These are phyloP conservation scores for Phytophthora nicotianae DNA, from an alignment of 352 stramenopile genomes.

Conservation along the genomic window DNA sequence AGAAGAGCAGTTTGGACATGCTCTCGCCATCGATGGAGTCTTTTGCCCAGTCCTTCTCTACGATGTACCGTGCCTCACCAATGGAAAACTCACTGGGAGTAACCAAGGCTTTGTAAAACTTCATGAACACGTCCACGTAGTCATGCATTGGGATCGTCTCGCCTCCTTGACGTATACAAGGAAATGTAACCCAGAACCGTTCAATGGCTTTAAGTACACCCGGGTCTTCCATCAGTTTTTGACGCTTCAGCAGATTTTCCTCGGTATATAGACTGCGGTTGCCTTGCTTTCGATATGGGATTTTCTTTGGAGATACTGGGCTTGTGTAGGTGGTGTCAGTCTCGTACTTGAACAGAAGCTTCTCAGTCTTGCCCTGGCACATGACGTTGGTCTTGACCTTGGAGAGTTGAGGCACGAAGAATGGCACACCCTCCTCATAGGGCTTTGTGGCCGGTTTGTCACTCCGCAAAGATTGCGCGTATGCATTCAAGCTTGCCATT, in stretches of 20 bases:
- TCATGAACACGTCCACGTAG: slow-evolving; percentile 83
- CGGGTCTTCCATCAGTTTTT: slow-evolving; percentile 56
- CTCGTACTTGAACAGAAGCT: slow-evolving; percentile 64
- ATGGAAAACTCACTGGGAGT: slow-evolving; percentile 75
- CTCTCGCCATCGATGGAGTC: slow-evolving; percentile 51
- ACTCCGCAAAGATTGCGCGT: slow-evolving; percentile 44
- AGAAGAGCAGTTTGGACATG: slow-evolving; percentile 71
- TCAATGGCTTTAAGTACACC: slow-evolving; percentile 53
- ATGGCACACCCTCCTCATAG: slow-evolving; percentile 50
- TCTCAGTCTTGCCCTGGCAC: slow-evolving; percentile 52
- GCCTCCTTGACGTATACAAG: slow-evolving; percentile 50
- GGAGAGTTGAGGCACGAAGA: slow-evolving; percentile 66
- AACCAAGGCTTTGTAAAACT: slow-evolving; percentile 84
- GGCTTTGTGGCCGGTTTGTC: slow-evolving; percentile 32
- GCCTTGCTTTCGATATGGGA: slow-evolving; percentile 78
- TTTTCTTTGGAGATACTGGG: slow-evolving; percentile 21
- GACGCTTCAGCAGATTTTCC: slow-evolving; percentile 64
- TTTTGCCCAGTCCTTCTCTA: slow-evolving; percentile 76
- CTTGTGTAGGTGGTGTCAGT: slow-evolving; percentile 1
- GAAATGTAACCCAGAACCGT: slow-evolving; percentile 81
- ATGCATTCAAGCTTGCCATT: slow-evolving; percentile 50
- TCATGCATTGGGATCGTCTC: slow-evolving; percentile 53
- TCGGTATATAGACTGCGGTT: slow-evolving; percentile 71
- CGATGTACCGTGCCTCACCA: slow-evolving; percentile 67
- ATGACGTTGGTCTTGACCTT: slow-evolving; percentile 74